phyloP scores from a whole-genome alignment of 139 green algal genomes.

The Chlamydomonas eustigma region DNA sequence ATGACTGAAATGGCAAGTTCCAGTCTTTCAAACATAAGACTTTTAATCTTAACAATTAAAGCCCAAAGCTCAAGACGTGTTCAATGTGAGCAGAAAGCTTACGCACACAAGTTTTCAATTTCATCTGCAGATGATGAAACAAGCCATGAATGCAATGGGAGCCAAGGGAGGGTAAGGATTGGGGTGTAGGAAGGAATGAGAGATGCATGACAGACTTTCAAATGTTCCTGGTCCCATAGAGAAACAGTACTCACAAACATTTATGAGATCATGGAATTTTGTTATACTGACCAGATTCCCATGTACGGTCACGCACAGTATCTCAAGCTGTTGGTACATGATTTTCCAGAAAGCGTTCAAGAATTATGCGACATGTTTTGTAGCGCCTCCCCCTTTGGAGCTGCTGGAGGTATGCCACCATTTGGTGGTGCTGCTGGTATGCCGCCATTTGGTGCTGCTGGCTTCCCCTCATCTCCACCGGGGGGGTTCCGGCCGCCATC shows the following conservation, averaged over 20 bases:
- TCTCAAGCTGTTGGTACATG: no score
- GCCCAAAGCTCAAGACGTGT: neutral
- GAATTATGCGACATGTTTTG: no score
- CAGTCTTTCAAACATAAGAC: neutral
- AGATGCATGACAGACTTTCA: no score
- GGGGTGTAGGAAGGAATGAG: neutral
- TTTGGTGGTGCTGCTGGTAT: neutral
- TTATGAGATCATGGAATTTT: no score
- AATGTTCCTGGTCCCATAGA: no score
- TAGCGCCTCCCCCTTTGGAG: no score
- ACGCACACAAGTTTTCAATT: neutral
- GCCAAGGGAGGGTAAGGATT: neutral
- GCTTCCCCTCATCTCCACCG: neutral
- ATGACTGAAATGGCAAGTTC: constrained; percentile 55
- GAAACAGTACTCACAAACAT: no score
- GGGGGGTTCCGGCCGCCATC: neutral
- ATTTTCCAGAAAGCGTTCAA: no score
- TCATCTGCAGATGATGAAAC: constrained; percentile 7
- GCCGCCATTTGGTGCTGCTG: neutral
- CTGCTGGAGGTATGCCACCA: neutral
- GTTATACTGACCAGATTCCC: no score
- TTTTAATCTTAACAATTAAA: neutral
- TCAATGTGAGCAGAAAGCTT: neutral
- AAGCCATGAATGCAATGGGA: neutral
- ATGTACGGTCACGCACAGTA: no score